A percentile compares a stretch with the other conserved stretches of the same genome.
Conservation (phyloP, 1,284 basidiomycete species). For the Melampsora medusae region DNA sequence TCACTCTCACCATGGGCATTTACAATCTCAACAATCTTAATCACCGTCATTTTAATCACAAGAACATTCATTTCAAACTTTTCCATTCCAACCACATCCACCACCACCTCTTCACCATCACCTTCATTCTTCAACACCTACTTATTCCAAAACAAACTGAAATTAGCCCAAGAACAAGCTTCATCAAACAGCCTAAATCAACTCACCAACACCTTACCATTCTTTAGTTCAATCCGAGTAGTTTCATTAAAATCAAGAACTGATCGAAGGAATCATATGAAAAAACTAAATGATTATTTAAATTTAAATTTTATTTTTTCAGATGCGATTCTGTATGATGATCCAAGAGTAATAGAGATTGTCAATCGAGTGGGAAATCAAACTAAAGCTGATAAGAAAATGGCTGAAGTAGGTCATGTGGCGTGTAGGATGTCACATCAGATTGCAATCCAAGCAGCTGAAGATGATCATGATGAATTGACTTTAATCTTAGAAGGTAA, state of each 20-base stretch:
- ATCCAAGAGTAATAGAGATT: constrained; percentile 33
- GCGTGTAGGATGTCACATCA: constrained; percentile 39
- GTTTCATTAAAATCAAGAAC: constrained; percentile 28
- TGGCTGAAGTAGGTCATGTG: constrained; percentile 40
- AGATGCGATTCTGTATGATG: constrained; percentile 34
- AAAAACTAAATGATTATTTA: constrained; percentile 5
- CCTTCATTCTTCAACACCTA: too few relatives aligned
- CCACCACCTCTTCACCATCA: too few relatives aligned
- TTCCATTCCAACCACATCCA: too few relatives aligned
- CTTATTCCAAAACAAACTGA: too few relatives aligned
- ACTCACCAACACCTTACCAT: not conserved
- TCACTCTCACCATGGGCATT: too few relatives aligned
- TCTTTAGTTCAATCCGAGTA: constrained; percentile 28
- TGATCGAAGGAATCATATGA: constrained; percentile 38
- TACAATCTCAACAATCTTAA: too few relatives aligned
- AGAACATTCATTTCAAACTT: too few relatives aligned
- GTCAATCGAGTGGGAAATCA: constrained; percentile 31
- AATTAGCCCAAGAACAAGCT: too few relatives aligned
- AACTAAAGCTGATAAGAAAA: constrained; percentile 39
- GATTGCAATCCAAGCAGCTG: constrained; percentile 36
- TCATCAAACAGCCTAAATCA: too few relatives aligned
- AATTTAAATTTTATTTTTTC: constrained; percentile 17
- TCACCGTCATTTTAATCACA: too few relatives aligned
- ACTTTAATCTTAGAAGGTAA: constrained; percentile 38
- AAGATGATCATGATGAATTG: constrained; percentile 27